Evolutionary conservation across 768 basidiomycete species (phyloP), one percentile per base, ranked within the genome.

Genomic region (Coprinopsis sp.): DNA sequence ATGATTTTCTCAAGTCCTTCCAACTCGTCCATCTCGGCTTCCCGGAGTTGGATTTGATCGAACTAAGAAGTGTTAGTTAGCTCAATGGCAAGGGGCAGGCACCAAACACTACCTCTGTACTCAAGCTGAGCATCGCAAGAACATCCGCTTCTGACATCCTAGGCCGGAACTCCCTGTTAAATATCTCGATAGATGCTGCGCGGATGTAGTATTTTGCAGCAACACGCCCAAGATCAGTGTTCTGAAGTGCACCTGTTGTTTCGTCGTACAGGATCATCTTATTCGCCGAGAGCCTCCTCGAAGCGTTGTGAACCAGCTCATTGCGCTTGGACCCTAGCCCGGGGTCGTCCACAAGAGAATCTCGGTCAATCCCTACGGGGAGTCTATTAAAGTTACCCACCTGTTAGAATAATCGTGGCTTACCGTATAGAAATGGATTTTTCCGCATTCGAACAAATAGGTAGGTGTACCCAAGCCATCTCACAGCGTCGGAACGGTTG

Each of bases 401-500:
- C 14, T 27, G 11, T 37, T 34, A 46, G 22, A 19, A 22, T 3
- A 24, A 3, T 18, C 41, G 54, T 25, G 13, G 61, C 70, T 45
- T 51, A 89, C 91, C 91, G 58, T 95, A 94, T 39, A 84, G 65
- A 55, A 82, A 81, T 2, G 95, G 94, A 57, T 93, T 95, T 61
- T 87, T 89, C 37, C 80, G 74, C 93, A 98, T 95, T 44, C 95
- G 79, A 8, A 97, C 93, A 59, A 89, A 92, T 24, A 98, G 78
- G 62, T 98, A 99, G 2, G 96, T 97, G 62, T 96, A 99, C 13
- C 94, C 91, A 33, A 99, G 69, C 96, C 96, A 99, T 52, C 83
- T 83, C 12, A 95, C 82, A 6, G 83, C 96, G 59, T 99, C 96
- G 47, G 73, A 69, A 29, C 84, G 77, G 55, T 80, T 94, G 1